These are phyloP conservation scores for Aspergillus sp. DNA, from an alignment of 2,329 filamentous ascomycete species.

Conservation along the genomic window DNA sequence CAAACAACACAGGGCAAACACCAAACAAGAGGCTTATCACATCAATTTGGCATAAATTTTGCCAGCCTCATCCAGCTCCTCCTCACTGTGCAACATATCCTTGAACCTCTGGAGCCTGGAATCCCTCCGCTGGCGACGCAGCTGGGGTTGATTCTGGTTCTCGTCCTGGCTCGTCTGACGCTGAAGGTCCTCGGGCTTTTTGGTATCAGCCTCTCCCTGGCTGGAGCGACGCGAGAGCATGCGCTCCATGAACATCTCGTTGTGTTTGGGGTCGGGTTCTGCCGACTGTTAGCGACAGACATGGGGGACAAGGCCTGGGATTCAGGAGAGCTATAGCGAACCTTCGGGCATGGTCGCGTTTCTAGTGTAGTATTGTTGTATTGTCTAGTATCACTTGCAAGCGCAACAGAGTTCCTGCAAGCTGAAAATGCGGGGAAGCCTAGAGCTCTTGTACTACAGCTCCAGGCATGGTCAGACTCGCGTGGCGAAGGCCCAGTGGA, in stretches of 20 bases:
- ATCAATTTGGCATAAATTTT: constrained; percentile 8
- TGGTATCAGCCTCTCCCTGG: not conserved
- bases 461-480: not conserved
- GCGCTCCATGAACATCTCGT: constrained; percentile 6
- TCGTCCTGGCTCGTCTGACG: not conserved
- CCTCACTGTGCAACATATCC: constrained; percentile 1
- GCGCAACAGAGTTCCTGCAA: not conserved
- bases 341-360: not conserved
- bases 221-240: not conserved
- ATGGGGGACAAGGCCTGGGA: not conserved
- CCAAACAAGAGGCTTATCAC: not conserved
- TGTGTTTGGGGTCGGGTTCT: not conserved
- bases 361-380: not conserved
- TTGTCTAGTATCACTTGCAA: not conserved
- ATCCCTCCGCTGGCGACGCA: not conserved
- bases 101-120: constrained; percentile 4
- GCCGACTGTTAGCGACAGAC: too few relatives aligned
- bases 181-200: not conserved
- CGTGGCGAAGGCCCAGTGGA: not conserved
- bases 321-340: not conserved
- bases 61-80: constrained; percentile 8
- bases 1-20: not conserved
- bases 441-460: not conserved
- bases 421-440: not conserved
- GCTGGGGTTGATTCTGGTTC: not conserved